These are phyloP conservation scores for Diaporthe sp. DNA, from an alignment of 2,329 filamentous ascomycete species.

Conservation along the genomic window DNA sequence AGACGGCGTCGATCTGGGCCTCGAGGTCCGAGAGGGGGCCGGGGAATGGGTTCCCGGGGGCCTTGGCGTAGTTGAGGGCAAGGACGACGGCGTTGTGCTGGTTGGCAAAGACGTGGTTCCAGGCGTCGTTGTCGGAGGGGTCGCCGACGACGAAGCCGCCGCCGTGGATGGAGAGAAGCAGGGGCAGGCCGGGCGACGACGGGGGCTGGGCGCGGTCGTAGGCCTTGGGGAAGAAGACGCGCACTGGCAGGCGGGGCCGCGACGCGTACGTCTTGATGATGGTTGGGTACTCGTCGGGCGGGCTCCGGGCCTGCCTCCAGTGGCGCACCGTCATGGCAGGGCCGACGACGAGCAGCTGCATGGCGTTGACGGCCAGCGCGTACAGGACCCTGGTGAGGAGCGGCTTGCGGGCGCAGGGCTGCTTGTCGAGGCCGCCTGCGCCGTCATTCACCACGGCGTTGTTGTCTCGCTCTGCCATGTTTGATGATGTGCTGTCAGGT, in stretches of 20 bases:
- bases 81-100: constrained; percentile 60
- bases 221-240: constrained; percentile 57
- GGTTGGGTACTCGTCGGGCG: constrained; percentile 14
- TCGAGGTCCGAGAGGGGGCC: constrained; percentile 60
- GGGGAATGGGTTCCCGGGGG: constrained; percentile 61
- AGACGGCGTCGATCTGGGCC: constrained; percentile 56
- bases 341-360: constrained; percentile 32
- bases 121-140: constrained; percentile 60
- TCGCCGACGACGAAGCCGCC: constrained; percentile 63
- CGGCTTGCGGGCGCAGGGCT: background rate
- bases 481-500: no score
- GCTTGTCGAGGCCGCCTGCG: constrained; percentile 14
- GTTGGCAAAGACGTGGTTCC: constrained; percentile 60
- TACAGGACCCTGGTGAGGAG: constrained; percentile 27
- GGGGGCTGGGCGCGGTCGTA: constrained; percentile 43
- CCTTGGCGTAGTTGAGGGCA: constrained; percentile 64
- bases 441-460: background rate
- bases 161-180: constrained; percentile 66
- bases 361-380: background rate
- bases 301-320: constrained; percentile 24
- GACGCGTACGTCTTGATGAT: constrained; percentile 37
- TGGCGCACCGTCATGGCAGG: constrained; percentile 25
- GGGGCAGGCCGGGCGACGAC: constrained; percentile 51
- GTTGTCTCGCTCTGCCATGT: background rate
- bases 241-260: constrained; percentile 37